Evolutionary conservation across 2,329 filamentous ascomycete species (phyloP).

Genomic region (Arachnomyces sp.): DNA sequence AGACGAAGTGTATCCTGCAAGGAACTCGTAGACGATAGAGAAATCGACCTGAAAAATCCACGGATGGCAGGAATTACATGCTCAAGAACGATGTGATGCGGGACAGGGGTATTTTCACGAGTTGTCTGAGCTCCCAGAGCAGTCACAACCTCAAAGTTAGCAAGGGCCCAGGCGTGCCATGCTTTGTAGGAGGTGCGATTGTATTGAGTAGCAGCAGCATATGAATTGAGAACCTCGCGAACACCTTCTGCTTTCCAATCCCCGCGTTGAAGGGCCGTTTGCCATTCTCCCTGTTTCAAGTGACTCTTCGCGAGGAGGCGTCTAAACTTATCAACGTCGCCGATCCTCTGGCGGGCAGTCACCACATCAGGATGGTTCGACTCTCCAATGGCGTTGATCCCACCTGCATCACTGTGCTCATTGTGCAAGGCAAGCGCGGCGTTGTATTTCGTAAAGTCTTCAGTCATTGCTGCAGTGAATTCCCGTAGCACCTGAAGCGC

Average conservation of each 20-base stretch:
- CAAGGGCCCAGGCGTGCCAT: slow-evolving; percentile 97
- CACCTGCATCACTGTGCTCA: slow-evolving; percentile 33
- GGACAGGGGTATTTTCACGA: slow-evolving; percentile 44
- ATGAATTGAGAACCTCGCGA: slow-evolving; percentile 81
- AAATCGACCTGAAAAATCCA: slow-evolving; percentile 96
- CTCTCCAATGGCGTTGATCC: slow-evolving; percentile 40
- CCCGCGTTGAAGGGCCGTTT: slow-evolving; percentile 73
- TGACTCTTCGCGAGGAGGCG: slow-evolving; percentile 89
- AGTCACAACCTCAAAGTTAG: slow-evolving; percentile 97
- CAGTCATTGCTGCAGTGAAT: slow-evolving; percentile 52
- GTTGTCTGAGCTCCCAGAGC: slow-evolving; percentile 61
- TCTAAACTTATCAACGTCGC: slow-evolving; percentile 49
- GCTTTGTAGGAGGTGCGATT: slow-evolving; percentile 97
- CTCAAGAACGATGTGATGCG: slow-evolving; percentile 63
- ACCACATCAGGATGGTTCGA: slow-evolving; percentile 31
- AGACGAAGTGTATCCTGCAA: slow-evolving; percentile 90
- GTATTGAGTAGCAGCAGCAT: slow-evolving; percentile 84
- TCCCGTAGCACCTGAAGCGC: slow-evolving; percentile 54
- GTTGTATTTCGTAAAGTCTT: slow-evolving; percentile 47
- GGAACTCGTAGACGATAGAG: slow-evolving; percentile 81
- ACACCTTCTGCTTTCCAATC: slow-evolving; percentile 85
- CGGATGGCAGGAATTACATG: slow-evolving; percentile 91
- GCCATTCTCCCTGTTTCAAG: slow-evolving; percentile 93
- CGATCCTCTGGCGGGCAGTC: slow-evolving; percentile 32
- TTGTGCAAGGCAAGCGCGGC: slow-evolving; percentile 26